Percentiles rank a stretch among this genome's conserved stretches.
phyloP scores from a whole-genome alignment of 176 grass and related monocot genomes.

The Oryza meyeriana region DNA sequence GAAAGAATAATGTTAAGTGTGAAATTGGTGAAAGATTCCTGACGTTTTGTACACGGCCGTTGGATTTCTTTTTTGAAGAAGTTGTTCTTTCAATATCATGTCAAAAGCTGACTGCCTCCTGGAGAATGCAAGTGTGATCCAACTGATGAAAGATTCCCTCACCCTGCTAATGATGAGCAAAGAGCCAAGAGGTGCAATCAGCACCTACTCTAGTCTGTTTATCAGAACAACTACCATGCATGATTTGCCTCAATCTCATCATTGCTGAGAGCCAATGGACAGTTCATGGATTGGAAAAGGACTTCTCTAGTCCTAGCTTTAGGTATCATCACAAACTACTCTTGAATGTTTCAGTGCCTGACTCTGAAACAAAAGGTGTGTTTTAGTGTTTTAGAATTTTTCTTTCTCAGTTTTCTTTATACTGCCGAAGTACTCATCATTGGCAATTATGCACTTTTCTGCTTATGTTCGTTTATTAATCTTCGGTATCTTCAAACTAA shows the following conservation, averaged over 20 bases:
- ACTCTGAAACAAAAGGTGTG: constrained; percentile 24
- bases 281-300: constrained; percentile 45
- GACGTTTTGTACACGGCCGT: background rate
- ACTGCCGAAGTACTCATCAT: constrained; percentile 21
- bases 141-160: constrained; percentile 49
- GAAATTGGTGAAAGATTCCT: constrained; percentile 44
- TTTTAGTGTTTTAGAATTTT: constrained; percentile 10
- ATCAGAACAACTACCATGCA: constrained; percentile 46
- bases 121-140: constrained; percentile 33
- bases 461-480: constrained; percentile 20
- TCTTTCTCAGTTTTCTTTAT: constrained; percentile 35
- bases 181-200: constrained; percentile 38
- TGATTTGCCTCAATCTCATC: constrained; percentile 45
- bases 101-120: constrained; percentile 34
- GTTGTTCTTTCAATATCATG: constrained; percentile 38
- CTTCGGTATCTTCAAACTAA: constrained; percentile 10
- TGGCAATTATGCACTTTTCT: constrained; percentile 10
- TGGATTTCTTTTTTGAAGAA: constrained; percentile 8
- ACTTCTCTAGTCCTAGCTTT: constrained; percentile 48
- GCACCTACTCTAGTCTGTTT: constrained; percentile 40
- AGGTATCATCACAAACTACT: constrained; percentile 42
- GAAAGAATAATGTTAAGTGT: background rate
- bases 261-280: constrained; percentile 36
- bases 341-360: constrained; percentile 28
- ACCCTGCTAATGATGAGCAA: constrained; percentile 48